phyloP scores from a whole-genome alignment of 768 basidiomycete genomes.

The Cyathus striatus region DNA sequence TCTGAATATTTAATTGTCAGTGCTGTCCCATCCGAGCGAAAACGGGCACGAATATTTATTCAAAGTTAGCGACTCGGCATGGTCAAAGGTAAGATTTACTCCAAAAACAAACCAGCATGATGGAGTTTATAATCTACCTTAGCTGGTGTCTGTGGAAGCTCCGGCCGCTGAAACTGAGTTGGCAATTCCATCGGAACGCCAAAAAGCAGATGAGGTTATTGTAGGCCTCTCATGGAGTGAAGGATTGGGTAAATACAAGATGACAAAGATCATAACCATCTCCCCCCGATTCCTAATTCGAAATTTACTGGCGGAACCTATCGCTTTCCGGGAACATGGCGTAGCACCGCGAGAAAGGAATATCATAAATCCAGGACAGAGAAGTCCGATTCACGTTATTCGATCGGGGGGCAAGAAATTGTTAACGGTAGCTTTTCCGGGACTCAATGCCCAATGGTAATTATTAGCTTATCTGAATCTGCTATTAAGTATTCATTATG shows the following conservation, averaged over 20 bases:
- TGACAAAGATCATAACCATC: slow-evolving; percentile 90
- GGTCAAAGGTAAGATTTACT: slow-evolving; percentile 71
- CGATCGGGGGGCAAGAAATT: slow-evolving; percentile 65
- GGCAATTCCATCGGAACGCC: slow-evolving; percentile 57
- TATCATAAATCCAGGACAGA: slow-evolving; percentile 61
- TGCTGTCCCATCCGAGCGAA: slow-evolving; percentile 80
- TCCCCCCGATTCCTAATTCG: slow-evolving; percentile 88
- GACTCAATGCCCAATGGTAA: slow-evolving; percentile 81
- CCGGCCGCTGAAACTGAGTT: slow-evolving; percentile 87
- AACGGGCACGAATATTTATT: slow-evolving; percentile 82
- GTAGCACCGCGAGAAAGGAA: slow-evolving; percentile 58
- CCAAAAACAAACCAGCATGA: background rate
- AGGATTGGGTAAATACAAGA: slow-evolving; percentile 95
- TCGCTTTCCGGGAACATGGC: slow-evolving; percentile 86
- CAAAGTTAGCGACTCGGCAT: slow-evolving; percentile 73
- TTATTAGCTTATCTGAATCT: slow-evolving; percentile 6
- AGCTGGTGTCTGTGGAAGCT: slow-evolving; percentile 89
- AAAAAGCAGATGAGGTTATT: slow-evolving; percentile 66
- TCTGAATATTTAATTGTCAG: slow-evolving; percentile 31
- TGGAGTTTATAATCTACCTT: slow-evolving; percentile 3
- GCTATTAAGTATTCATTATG: background rate
- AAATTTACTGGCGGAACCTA: slow-evolving; percentile 64
- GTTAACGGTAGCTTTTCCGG: slow-evolving; percentile 82
- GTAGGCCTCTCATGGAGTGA: slow-evolving; percentile 89
- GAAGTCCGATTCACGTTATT: slow-evolving; percentile 62